Evolutionary conservation across 2,329 filamentous ascomycete genomes (phyloP).

Genomic region (Ascochyta rabiei): DNA sequence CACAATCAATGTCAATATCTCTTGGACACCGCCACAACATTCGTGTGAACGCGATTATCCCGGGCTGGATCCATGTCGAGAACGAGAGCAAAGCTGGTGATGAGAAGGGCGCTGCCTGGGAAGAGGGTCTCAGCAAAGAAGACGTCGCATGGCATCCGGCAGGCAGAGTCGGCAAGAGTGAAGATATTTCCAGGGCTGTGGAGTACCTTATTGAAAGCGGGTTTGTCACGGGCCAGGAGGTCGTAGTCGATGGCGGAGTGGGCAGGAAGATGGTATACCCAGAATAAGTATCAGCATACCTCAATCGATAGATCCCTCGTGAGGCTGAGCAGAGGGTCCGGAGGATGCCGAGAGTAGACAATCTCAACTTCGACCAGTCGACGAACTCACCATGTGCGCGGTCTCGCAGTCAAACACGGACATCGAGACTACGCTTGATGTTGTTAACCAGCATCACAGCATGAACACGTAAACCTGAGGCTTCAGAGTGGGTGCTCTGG

Average conservation of each 20-base stretch:
- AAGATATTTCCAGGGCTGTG: slow-evolving; percentile 53
- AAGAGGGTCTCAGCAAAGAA: slow-evolving; percentile 53
- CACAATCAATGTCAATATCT: slow-evolving; percentile 57
- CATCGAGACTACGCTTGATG: background rate
- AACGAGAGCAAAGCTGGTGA: slow-evolving; percentile 53
- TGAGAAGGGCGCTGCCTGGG: slow-evolving; percentile 51
- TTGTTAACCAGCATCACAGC: background rate
- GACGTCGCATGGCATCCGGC: slow-evolving; percentile 59
- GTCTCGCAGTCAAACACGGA: background rate
- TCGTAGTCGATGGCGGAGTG: slow-evolving; percentile 56
- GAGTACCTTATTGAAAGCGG: slow-evolving; percentile 50
- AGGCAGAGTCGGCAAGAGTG: slow-evolving; percentile 57
- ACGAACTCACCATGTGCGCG: background rate
- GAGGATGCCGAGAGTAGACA: slow-evolving; percentile 7
- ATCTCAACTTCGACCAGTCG: slow-evolving; percentile 9
- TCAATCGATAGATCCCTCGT: slow-evolving; percentile 3
- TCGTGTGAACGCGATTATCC: slow-evolving; percentile 57
- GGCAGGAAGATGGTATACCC: slow-evolving; percentile 54
- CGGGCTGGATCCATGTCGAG: slow-evolving; percentile 60
- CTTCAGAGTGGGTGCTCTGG: slow-evolving; percentile 6
- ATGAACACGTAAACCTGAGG: background rate
- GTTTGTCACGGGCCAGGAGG: slow-evolving; percentile 54
- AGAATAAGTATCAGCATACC: slow-evolving; percentile 18
- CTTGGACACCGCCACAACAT: slow-evolving; percentile 52
- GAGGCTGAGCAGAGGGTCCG: slow-evolving; percentile 7